Percentiles rank a stretch among this genome's conserved stretches.
Conservation (phyloP, 2,329 filamentous ascomycete species). For the Dactylonectria macrodidyma region DNA sequence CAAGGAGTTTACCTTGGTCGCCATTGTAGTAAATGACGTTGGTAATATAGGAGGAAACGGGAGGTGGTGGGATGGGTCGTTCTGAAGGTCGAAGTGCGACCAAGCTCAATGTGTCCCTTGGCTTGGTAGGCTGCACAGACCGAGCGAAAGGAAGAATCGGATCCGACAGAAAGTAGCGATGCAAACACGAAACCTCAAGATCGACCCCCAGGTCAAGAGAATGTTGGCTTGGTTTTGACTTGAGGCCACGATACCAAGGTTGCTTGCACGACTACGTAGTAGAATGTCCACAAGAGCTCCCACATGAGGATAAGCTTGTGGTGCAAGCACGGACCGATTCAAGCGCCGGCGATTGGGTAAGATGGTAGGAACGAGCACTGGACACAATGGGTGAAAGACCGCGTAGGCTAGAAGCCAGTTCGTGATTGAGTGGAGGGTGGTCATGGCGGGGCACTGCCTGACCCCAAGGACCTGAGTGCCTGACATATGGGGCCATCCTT, state of each 20-base stretch:
- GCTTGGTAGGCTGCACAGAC: slow-evolving; percentile 8
- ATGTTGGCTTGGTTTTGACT: slow-evolving; percentile 40
- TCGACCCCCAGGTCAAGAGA: slow-evolving; percentile 25
- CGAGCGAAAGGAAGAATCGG: not conserved
- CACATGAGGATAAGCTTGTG: slow-evolving; percentile 29
- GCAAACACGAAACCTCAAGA: slow-evolving; percentile 10
- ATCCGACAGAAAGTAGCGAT: slow-evolving; percentile 4
- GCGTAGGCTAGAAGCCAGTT: slow-evolving; percentile 28
- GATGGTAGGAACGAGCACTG: slow-evolving; percentile 26
- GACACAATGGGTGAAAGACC: slow-evolving; percentile 28
- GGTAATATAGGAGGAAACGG: slow-evolving; percentile 27
- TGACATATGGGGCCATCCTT: slow-evolving; percentile 50
- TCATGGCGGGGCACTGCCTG: slow-evolving; percentile 33
- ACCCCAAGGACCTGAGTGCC: slow-evolving; percentile 47
- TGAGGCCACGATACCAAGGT: slow-evolving; percentile 48
- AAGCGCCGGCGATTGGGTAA: slow-evolving; percentile 45
- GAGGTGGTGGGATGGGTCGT: slow-evolving; percentile 43
- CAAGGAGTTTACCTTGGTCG: slow-evolving; percentile 62
- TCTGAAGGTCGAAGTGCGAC: slow-evolving; percentile 31
- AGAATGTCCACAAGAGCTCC: slow-evolving; percentile 39
- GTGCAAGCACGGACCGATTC: slow-evolving; percentile 49
- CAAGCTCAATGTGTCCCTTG: slow-evolving; percentile 12
- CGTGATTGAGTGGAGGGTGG: slow-evolving; percentile 32
- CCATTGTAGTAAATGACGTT: slow-evolving; percentile 57
- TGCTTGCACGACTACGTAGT: slow-evolving; percentile 25